phyloP scores from a whole-genome alignment of 2,329 filamentous ascomycete species.

The Neonectria neomacrospora region DNA sequence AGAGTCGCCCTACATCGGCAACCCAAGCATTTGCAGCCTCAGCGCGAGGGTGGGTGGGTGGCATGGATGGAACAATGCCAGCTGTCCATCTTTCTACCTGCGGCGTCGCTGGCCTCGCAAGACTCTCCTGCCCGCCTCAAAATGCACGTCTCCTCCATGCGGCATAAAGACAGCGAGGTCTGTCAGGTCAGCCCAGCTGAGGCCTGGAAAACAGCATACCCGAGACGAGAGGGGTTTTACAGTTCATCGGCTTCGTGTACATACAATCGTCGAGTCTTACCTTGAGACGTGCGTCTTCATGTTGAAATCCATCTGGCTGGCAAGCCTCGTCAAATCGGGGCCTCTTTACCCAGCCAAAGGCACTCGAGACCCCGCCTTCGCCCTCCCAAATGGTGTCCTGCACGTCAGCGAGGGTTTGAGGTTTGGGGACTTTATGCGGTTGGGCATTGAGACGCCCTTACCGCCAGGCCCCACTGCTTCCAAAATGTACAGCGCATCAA shows the following conservation, averaged over 20 bases:
- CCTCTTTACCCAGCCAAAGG: conserved; percentile 33
- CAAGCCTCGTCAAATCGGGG: conserved; percentile 37
- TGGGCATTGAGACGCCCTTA: conserved; percentile 61
- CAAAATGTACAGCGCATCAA: conserved; percentile 61
- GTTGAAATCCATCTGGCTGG: conserved; percentile 17
- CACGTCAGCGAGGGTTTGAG: conserved; percentile 33
- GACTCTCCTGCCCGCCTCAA: conserved; percentile 26
- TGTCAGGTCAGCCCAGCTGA: conserved; percentile 17
- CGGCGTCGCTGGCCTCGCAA: conserved; percentile 27
- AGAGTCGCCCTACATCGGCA: conserved; percentile 14
- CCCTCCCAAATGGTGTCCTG: conserved; percentile 35
- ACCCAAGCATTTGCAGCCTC: conserved; percentile 8
- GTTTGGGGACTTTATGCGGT: conserved; percentile 50
- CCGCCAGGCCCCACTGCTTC: conserved; percentile 54
- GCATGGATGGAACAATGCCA: conserved; percentile 35
- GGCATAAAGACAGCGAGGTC: conserved; percentile 28
- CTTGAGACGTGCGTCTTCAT: neutral
- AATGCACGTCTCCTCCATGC: conserved; percentile 30
- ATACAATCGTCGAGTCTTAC: conserved; percentile 23
- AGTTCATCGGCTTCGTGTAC: conserved; percentile 2
- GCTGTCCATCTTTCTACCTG: conserved; percentile 38
- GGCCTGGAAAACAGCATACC: conserved; percentile 6
- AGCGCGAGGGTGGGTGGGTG: conserved; percentile 22
- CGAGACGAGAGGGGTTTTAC: conserved; percentile 7
- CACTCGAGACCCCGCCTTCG: conserved; percentile 25